phyloP scores from a whole-genome alignment of 83 land plant species.

The Diphasiastrum complanatum region DNA sequence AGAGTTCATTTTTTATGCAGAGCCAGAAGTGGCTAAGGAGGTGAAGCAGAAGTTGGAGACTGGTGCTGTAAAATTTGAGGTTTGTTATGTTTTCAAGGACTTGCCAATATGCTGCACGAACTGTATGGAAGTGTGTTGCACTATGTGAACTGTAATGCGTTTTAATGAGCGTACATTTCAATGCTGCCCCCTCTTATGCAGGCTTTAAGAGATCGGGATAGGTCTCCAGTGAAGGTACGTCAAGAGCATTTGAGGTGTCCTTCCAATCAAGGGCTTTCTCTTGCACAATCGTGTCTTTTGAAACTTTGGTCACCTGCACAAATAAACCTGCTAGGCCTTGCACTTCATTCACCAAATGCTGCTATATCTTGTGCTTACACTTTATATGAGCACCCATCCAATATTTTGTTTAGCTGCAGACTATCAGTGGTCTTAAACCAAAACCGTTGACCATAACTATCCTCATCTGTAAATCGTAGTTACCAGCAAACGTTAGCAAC shows the following conservation, averaged over 20 bases:
- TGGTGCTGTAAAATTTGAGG: slow-evolving; percentile 98
- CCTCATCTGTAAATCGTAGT: too few species aligned
- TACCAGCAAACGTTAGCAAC: too few species aligned
- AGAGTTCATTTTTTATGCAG: slow-evolving; percentile 25
- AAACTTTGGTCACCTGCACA: background rate
- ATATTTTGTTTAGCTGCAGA: too few species aligned
- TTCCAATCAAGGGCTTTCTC: background rate
- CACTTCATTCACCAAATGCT: too few species aligned
- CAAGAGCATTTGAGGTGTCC: background rate
- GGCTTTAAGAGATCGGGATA: slow-evolving; percentile 82
- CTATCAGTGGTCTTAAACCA: too few species aligned
- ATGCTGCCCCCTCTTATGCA: too few species aligned
- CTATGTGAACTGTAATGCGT: background rate
- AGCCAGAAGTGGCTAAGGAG: slow-evolving; percentile 89
- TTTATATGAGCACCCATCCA: too few species aligned
- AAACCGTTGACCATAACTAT: too few species aligned
- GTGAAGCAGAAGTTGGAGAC: slow-evolving; percentile 90
- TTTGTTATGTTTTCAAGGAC: slow-evolving; percentile 12
- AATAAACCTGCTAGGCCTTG: too few species aligned
- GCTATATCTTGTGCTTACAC: too few species aligned
- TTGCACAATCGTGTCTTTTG: background rate
- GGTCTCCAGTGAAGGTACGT: slow-evolving; percentile 46
- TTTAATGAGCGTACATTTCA: slow-evolving; percentile 1
- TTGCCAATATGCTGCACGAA: background rate
- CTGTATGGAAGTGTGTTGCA: background rate